These are phyloP conservation scores for Dimargaris cristalligena DNA, from an alignment of 192 early-diverging fungal genomes.

Conservation along the genomic window DNA sequence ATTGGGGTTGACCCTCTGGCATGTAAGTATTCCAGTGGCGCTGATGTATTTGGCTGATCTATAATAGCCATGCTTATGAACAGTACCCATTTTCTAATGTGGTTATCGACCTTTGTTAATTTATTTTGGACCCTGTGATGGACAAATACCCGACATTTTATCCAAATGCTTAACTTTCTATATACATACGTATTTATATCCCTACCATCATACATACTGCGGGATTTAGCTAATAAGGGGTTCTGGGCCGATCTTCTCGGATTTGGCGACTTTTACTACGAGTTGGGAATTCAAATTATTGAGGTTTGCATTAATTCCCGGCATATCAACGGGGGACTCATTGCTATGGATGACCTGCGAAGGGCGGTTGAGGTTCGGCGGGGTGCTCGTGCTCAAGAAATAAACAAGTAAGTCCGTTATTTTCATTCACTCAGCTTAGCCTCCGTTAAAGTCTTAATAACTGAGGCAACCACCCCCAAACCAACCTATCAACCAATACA, in stretches of 20 bases:
- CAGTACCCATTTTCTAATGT: too few species aligned
- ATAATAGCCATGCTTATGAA: not conserved
- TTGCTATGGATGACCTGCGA: slow-evolving; percentile 69
- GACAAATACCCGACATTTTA: too few species aligned
- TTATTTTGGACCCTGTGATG: slow-evolving; percentile 15
- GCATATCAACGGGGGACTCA: slow-evolving; percentile 74
- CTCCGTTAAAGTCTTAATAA: too few species aligned
- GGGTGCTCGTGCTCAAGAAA: slow-evolving; percentile 26
- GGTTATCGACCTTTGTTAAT: slow-evolving; percentile 10
- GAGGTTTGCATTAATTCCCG: slow-evolving; percentile 78
- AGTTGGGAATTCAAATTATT: slow-evolving; percentile 83
- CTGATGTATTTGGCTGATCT: not conserved
- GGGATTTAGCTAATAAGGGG: slow-evolving; percentile 90
- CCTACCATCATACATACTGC: too few species aligned
- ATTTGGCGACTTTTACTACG: slow-evolving; percentile 94
- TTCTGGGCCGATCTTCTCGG: slow-evolving; percentile 91
- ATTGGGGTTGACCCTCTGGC: slow-evolving; percentile 92
- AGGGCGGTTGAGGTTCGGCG: slow-evolving; percentile 49
- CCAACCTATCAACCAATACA: too few species aligned
- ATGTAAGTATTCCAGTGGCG: slow-evolving; percentile 27
- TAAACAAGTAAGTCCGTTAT: slow-evolving; percentile 23
- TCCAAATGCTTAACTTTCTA: too few species aligned
- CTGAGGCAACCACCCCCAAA: too few species aligned
- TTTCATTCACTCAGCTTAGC: not conserved
- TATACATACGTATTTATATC: too few species aligned